phyloP scores from a whole-genome alignment of 768 basidiomycete genomes.

The Auriscalpium orientale region DNA sequence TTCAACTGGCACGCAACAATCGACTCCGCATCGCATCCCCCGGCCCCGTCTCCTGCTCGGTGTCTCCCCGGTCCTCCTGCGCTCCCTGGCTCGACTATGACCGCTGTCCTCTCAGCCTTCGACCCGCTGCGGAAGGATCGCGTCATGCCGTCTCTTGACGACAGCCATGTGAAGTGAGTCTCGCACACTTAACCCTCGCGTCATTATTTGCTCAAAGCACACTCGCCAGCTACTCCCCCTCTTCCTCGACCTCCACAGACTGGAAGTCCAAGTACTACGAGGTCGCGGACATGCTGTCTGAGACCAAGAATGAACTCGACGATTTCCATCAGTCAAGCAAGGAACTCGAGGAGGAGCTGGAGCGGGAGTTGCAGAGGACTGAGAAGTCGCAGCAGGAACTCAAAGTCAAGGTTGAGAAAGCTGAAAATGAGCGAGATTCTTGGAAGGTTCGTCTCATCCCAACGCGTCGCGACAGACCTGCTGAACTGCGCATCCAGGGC shows the following conservation, averaged over 20 bases:
- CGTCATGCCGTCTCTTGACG: conserved; percentile 54
- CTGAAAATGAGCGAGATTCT: conserved; percentile 75
- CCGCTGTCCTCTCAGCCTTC: conserved; percentile 55
- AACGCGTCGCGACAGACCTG: neutral
- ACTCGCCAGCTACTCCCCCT: conserved; percentile 41
- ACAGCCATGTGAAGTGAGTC: conserved; percentile 51
- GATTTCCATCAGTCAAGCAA: conserved; percentile 84
- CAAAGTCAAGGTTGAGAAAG: conserved; percentile 58
- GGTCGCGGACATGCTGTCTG: conserved; percentile 75
- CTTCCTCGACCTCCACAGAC: conserved; percentile 40
- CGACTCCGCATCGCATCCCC: conserved; percentile 14
- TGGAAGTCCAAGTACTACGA: conserved; percentile 79
- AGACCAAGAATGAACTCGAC: conserved; percentile 79
- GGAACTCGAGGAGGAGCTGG: conserved; percentile 89
- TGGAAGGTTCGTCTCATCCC: conserved; percentile 72
- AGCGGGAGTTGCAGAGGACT: conserved; percentile 81
- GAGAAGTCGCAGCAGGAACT: conserved; percentile 81
- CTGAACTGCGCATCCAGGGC: conserved; percentile 34
- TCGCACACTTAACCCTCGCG: conserved; percentile 10
- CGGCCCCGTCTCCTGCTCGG: conserved; percentile 13
- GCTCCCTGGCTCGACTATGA: conserved; percentile 33
- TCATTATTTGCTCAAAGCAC: conserved; percentile 3
- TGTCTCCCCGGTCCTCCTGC: conserved; percentile 4
- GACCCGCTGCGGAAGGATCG: conserved; percentile 54
- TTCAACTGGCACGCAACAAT: conserved; percentile 17